A percentile compares a stretch with the other conserved stretches of the same genome.
phyloP scores from a whole-genome alignment of 2,329 filamentous ascomycete genomes.

The Curvularia verruculosa region DNA sequence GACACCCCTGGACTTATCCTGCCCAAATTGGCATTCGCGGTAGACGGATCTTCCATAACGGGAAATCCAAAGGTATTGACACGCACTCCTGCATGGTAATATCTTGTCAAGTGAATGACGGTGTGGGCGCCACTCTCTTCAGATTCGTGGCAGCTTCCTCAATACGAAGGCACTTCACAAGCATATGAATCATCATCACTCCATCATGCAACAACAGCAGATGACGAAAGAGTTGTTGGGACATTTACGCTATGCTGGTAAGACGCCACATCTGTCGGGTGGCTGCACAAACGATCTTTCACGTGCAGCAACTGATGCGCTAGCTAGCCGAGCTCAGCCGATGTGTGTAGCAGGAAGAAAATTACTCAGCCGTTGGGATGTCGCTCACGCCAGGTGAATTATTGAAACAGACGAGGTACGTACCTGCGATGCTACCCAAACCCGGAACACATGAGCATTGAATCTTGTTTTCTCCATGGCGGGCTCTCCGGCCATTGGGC shows the following conservation, averaged over 20 bases:
- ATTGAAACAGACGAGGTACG: slow-evolving; percentile 4
- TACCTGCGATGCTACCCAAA: slow-evolving; percentile 18
- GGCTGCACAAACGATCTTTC: slow-evolving; percentile 9
- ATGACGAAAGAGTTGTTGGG: slow-evolving; percentile 9
- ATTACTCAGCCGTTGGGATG: slow-evolving; percentile 3
- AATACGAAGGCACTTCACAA: neutral
- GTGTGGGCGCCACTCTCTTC: slow-evolving; percentile 1
- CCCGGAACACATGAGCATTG: neutral
- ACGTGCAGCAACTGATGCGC: slow-evolving; percentile 6
- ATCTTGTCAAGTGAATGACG: slow-evolving; percentile 2
- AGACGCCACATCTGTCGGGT: slow-evolving; percentile 2
- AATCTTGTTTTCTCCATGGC: slow-evolving; percentile 1
- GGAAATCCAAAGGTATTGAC: slow-evolving; percentile 2
- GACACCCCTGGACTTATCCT: neutral
- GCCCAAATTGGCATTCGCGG: neutral
- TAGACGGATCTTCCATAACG: slow-evolving; percentile 2
- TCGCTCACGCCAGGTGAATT: slow-evolving; percentile 2
- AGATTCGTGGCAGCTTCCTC: neutral
- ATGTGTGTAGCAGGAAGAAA: slow-evolving; percentile 6
- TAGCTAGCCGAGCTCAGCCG: slow-evolving; percentile 14
- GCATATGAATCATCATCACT: neutral
- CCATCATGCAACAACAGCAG: slow-evolving; percentile 1
- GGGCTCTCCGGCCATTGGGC: neutral
- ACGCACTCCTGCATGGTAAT: slow-evolving; percentile 9
- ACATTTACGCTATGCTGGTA: neutral